Base-by-base conservation (phyloP, 306 rosid genomes). In the Pyrus pyrifolia region DNA sequence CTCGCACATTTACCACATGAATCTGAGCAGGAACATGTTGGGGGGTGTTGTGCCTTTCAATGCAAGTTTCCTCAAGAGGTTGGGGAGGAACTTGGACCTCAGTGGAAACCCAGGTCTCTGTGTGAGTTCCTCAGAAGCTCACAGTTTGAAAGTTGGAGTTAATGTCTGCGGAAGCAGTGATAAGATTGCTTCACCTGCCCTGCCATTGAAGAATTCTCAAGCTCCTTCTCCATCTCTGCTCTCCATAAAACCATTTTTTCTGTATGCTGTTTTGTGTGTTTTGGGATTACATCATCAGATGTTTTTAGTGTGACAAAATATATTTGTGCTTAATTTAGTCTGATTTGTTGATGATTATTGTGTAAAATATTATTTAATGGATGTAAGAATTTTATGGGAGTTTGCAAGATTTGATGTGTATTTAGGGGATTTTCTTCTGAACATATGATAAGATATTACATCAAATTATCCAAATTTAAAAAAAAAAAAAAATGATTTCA, bases 101-200 rank as follows among this genome's bases (percentile, higher is more conserved):
- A 82, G 86, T 79, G 88, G 86, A 66, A 87, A 87, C 57, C 83
- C 84, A 62, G 76, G 87, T 33, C 90, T 87, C 31, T 87, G 90
- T 71, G 66, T 87, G 81, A 80, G 76, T 70, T 72, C 86, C 22
- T 73, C 86, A 42, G 80, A 81, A 72, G 85, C 81, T 11, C 67
- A 55, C 51, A 64, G 71, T 17, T 65, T 74, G 74, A 87, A 84
- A 80, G 40, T 84, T 81, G 90, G 90, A 22, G 86, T 87, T 8
- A 25, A 59, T 76, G 72, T 82, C 38, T 87, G 90, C 80, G 88
- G 81, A 73, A 79, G 42, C 57, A 78, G 72, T 17, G 74, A 38
- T 55, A 38, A 64, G 27, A 60, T 6, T 70, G 82, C 70, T 19
- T 64, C 86, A 33, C 35, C 33, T 25, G 53, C n/a, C 1, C 61